phyloP scores from a whole-genome alignment of 768 basidiomycete genomes.

The Gautieria morchelliformis region DNA sequence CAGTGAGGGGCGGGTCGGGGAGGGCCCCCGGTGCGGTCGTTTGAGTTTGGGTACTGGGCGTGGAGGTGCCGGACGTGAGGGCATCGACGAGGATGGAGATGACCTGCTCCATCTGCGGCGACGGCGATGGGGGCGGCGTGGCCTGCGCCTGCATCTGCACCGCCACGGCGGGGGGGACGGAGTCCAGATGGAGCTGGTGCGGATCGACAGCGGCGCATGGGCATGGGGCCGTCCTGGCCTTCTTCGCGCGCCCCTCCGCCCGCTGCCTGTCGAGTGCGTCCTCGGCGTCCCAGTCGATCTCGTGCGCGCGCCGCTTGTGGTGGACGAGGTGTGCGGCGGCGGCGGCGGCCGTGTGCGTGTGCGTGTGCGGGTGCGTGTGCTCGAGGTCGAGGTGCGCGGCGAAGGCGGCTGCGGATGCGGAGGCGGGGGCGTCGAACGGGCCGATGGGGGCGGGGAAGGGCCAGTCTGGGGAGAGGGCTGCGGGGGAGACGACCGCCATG shows the following conservation, averaged over 20 bases:
- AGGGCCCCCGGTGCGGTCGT: background rate
- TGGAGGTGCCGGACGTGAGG: background rate
- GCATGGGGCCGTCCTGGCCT: background rate
- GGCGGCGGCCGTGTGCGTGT: no score
- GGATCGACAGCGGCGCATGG: background rate
- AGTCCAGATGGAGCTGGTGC: background rate
- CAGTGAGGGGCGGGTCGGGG: background rate
- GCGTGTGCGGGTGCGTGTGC: no score
- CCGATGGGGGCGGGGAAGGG: background rate
- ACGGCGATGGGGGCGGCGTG: background rate
- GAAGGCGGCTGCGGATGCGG: no score
- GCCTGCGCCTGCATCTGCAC: no score
- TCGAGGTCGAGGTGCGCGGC: background rate
- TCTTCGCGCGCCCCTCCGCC: background rate
- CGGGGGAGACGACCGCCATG: background rate
- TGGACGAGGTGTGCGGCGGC: no score
- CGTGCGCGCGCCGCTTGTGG: background rate
- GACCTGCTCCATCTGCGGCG: background rate
- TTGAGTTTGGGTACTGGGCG: no score
- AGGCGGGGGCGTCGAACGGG: background rate
- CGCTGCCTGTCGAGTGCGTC: background rate
- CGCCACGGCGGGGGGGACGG: no score
- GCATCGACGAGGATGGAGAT: conserved; percentile 1
- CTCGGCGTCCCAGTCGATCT: background rate
- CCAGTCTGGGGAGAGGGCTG: background rate